A percentile compares a stretch with the other conserved stretches of the same genome.
phyloP scores from a whole-genome alignment of 192 early-diverging fungal species.

The Chytriomyces confervae region DNA sequence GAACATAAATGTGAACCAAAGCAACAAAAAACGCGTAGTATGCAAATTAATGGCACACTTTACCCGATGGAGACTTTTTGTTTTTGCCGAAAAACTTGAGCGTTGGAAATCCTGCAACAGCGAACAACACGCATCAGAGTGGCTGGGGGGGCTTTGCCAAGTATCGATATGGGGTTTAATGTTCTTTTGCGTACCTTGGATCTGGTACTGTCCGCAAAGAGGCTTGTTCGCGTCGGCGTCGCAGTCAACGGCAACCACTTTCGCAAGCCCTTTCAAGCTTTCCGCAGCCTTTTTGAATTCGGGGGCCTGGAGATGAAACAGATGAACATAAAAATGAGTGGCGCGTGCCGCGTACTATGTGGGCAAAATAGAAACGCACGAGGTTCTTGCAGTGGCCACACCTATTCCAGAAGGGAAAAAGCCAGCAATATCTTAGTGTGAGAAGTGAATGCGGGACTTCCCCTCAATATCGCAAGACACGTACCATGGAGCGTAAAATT shows the following conservation, averaged over 20 bases:
- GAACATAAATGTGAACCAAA: background rate
- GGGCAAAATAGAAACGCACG: constrained; percentile 3
- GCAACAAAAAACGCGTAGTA: background rate
- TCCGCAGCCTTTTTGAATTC: constrained; percentile 89
- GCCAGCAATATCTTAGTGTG: background rate
- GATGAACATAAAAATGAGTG: background rate
- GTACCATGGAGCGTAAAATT: constrained; percentile 93
- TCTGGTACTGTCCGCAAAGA: constrained; percentile 77
- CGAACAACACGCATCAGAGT: background rate
- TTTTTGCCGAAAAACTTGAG: constrained; percentile 78
- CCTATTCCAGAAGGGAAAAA: constrained; percentile 28
- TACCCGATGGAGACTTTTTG: constrained; percentile 51
- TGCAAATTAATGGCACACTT: background rate
- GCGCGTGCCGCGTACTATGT: background rate
- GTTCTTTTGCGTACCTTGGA: constrained; percentile 67
- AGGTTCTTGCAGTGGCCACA: constrained; percentile 92
- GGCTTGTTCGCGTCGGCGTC: constrained; percentile 79
- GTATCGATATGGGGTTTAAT: background rate
- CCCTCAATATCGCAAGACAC: background rate
- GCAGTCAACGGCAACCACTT: constrained; percentile 90
- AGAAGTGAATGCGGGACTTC: background rate
- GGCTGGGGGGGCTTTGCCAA: background rate
- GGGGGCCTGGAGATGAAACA: constrained; percentile 59
- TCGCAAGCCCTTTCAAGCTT: constrained; percentile 82
- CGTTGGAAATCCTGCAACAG: constrained; percentile 77